Base-by-base conservation (phyloP, 1,284 basidiomycete genomes). In the Trichosporon faecale region DNA sequence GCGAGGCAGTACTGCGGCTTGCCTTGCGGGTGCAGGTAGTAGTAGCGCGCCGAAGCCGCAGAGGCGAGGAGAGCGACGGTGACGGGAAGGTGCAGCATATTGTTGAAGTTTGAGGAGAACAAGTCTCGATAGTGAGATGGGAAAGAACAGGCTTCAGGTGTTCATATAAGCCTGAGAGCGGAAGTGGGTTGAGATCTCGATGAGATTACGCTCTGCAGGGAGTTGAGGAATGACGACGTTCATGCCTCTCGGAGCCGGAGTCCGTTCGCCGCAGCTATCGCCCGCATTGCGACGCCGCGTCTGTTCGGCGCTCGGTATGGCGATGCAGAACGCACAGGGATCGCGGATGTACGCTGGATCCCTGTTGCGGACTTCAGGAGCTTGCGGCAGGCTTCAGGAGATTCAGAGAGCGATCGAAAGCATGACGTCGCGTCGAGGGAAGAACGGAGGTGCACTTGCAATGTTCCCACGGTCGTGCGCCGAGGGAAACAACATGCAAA, bases 1-100 rank as follows among this genome's bases (percentile, higher is more conserved):
- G 57, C 27, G 2, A 61, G 57, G 57, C 57, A 61, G 57, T n/a
- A 61, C 21, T 61, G 27, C 11, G 57, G 12, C 57, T 31, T 12
- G 6, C 57, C 57, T 29, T 61, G 57, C 18, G 57, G 57, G 57
- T 61, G 57, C 16, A 61, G 57, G 57, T 33, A 12, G 31, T 61
- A 33, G 57, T 33, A 61, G 14, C 57, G 57, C 16, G 57, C 57
- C 57, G 57, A 61, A 5, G 57, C 57, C 3, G 57, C 57, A 4
- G 29, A n/a, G 27, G 57, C 27, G 29, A 61, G 57, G 8, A 61
- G 29, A 27, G 29, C 27, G 27, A 23, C 57, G 16, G 57, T 27
- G 31, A 31, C 23, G 27, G 57, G 27, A 29, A 61, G 29, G 21
- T 52, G 49, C 21, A 52, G 21, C 49, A 52, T 52, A 21, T 9